Conservation (phyloP, 345 rosid species). For the Gossypium australe region DNA sequence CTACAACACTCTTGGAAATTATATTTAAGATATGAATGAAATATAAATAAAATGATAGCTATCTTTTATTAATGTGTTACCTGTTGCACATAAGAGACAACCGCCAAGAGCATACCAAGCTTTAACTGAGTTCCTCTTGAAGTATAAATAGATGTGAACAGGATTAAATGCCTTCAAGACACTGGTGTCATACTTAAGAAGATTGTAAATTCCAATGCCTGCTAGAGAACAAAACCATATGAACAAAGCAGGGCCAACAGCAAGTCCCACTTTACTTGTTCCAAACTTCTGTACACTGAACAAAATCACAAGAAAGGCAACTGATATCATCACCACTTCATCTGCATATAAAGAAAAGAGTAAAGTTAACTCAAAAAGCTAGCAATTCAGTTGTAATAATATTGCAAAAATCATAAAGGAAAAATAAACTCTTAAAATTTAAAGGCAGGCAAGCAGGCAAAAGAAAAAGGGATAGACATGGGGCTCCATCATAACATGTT, state of each 20-base stretch:
- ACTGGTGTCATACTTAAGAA: constrained; percentile 64
- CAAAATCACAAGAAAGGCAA: constrained; percentile 82
- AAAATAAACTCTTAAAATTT: background rate
- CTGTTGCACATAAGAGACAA: constrained; percentile 78
- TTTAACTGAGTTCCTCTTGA: constrained; percentile 74
- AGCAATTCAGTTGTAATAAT: constrained; percentile 4
- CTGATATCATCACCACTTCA: constrained; percentile 86
- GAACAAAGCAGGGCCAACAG: constrained; percentile 89
- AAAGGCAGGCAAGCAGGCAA: background rate
- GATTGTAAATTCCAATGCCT: constrained; percentile 80
- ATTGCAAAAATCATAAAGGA: constrained; percentile 6
- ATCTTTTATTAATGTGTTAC: constrained; percentile 30
- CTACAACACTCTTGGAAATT: background rate
- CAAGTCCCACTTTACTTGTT: constrained; percentile 97
- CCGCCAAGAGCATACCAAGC: constrained; percentile 98
- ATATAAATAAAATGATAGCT: background rate
- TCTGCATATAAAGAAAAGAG: constrained; percentile 52
- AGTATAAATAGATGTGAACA: constrained; percentile 74
- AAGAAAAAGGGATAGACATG: background rate
- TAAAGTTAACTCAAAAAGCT: constrained; percentile 21
- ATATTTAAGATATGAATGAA: background rate
- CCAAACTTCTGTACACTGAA: constrained; percentile 98
- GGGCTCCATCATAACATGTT: background rate
- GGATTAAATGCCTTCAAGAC: constrained; percentile 92
- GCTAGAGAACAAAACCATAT: constrained; percentile 97